Base-by-base conservation (phyloP, 306 rosid genomes). In the Fragaria nilgerrensis region DNA sequence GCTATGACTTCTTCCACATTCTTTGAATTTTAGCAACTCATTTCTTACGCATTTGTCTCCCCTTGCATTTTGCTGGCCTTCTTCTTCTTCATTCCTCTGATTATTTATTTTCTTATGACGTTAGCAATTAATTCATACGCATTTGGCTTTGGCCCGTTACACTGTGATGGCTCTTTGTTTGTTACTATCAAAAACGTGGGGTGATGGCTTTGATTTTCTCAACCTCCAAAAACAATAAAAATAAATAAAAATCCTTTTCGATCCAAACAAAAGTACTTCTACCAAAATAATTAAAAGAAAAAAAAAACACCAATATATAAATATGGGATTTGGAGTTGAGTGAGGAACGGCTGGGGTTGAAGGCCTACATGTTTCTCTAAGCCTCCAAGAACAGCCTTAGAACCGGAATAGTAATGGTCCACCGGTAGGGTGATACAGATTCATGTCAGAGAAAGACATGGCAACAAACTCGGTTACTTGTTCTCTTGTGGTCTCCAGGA, bases 401-500 rank as follows among this genome's bases (percentile, higher is more conserved):
- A 37, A 66, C 74, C 19, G 32, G 13, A 43, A 55, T 52, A 17
- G 80, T 37, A 77, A 70, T 58, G 82, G 82, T 70, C 87, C 85
- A 64, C 47, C 32, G 72, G 81, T 74, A 70, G 74, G 82, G 47
- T 20, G 78, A 81, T 76, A 41, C 61, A 79, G 65, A 74, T 70
- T 56, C 61, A 64, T 71, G 78, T 74, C 85, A 74, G 74, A 83
- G 87, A 80, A 72, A 68, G 72, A 86, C 83, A 86, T 67, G 50
- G 75, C 73, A 83, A 85, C 86, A 85, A 77, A 83, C 80, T 78
- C 79, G 47, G n/a, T 19, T 9, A 11, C 65, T 62, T 83, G 91
- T 87, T 77, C 47, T 66, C 48, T 66, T 64, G 64, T 82, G 87
- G 91, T 85, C 88, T 85, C 84, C 78, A 74, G 58, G 70, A 82